A percentile compares a stretch with the other conserved stretches of the same genome.
phyloP scores from a whole-genome alignment of 176 grass and related monocot genomes.

The sorghum (Sorghum bicolor) region Sorghum_bicolor_NCBIv3 NC_012870.2:78877501-78878000 shows the following conservation, averaged over 20 bases:
- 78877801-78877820: neutral
- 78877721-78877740: slow-evolving; percentile 38
- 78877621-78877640: neutral
- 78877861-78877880: neutral
- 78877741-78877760: neutral
- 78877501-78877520: neutral
- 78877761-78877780: slow-evolving; percentile 13
- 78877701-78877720: neutral
- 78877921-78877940: neutral
- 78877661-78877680: neutral
- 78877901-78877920: no score
- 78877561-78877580: neutral
- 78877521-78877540: neutral
- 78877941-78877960: neutral
- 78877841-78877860: slow-evolving; percentile 9
- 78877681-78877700: slow-evolving; percentile 4
- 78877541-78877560: slow-evolving; percentile 12
- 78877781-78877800: neutral
- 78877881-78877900: neutral
- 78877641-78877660: slow-evolving; percentile 1
- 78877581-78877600: neutral
- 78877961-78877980: neutral
- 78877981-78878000: no score
- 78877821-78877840: slow-evolving; percentile 12
- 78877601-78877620: neutral